Base-by-base conservation (phyloP, 495 filamentous ascomycete species). In the Evansstolkia leycettana region DNA sequence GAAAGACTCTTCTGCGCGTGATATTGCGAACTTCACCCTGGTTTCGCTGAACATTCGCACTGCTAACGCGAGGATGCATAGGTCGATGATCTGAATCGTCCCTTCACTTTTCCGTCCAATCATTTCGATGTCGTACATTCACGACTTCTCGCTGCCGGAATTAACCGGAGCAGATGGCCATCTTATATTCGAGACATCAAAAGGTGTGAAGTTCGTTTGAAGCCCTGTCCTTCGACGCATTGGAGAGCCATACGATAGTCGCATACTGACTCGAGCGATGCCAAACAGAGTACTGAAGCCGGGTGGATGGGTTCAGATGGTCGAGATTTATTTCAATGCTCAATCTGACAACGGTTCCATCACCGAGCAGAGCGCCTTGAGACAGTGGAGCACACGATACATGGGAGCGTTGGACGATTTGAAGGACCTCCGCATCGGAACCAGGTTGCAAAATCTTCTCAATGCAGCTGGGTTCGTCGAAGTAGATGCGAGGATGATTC, bases 101-200 rank as follows among this genome's bases (percentile, higher is more conserved):
- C 69, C 9, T 84, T 87, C 44, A 84, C 82, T 6, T 90, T 86
- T 44, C 64, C 69, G 24, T 58, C 70, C 17, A 82, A 84, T 41
- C 64, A 80, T 37, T 98, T 94, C 67, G 84, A 95, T 47, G 70
- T 98, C 34, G 78, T 98, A 36, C 83, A 98, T 47, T 94, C 86
- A 36, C 69, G 80, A 43, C 70, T 89, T 55, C 75, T 95, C 43
- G 70, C 74, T 18, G 63, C 75, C 33, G 90, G 87, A 7, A 84
- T 98, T 42, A 72, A 92, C 41, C 60, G 64, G 39, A 59, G 65
- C 41, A 66, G 84, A 57, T 98, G 90, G 90, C 54, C 61, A 38
- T 68, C 72, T 12, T 95, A 95, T 61, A 54, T 94, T 39, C 61
- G 64, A 40, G 90, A 95, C 45, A 81, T 94, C 42, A 69, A 65